Base-by-base conservation (phyloP, 768 basidiomycete species). In the Pluteus cervinus region DNA sequence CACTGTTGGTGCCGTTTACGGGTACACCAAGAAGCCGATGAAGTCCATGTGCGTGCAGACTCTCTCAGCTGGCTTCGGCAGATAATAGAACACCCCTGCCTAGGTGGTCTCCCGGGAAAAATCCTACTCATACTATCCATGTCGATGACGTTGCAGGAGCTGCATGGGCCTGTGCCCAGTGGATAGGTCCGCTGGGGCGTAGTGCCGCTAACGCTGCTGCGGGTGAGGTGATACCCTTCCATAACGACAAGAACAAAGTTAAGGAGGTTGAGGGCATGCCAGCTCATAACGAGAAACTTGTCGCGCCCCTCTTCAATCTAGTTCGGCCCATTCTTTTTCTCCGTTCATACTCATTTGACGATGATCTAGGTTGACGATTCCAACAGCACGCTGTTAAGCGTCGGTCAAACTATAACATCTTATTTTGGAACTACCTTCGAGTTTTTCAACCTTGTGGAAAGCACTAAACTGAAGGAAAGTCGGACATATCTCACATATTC, bases 281-380 rank as follows among this genome's bases (percentile, higher is more conserved):
- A 17, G 56, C 74, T 6, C 67, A 73, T 16, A 69, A 75, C 36
- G 59, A 64, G 51, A 79, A 76, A 46, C 64, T 81, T 5, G 53
- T 79, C 28, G 87, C 81, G 1, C 85, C 88, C 3, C 45, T 90
- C n/a, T 91, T 92, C 62, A 88, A 91, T 53, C 53, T 92, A 48
- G 88, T 84, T 44, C 46, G 71, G 39, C 30, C 26, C 17, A 22
- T 28, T 14, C n/a, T 24, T 24, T 25, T 23, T 39, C 33, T 9
- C 37, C 39, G n/a, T 28, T 30, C 16, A 22, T 31, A n/a, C 25
- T 29, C 26, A 43, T 10, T 24, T 47, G 15, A 47, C 31, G 5
- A 25, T 28, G 21, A 5, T 40, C 44, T 31, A 86, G 84, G 76
- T 79, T 46, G 88, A 90, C 50, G 81, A 89, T 45, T 77, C 83